A percentile compares a stretch with the other conserved stretches of the same genome.
phyloP scores from a whole-genome alignment of 768 basidiomycete species.

The Boletus fagicola region DNA sequence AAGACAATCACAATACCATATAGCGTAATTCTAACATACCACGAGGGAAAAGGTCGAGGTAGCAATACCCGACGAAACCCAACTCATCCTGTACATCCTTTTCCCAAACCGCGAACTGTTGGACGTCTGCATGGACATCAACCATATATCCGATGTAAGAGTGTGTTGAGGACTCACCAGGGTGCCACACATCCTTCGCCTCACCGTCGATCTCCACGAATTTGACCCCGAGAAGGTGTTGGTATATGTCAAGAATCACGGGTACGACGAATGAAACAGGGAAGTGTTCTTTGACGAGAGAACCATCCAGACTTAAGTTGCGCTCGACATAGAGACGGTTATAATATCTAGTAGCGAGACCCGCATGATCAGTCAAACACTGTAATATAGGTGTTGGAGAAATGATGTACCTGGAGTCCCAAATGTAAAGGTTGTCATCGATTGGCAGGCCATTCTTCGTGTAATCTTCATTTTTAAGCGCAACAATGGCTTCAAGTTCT shows the following conservation, averaged over 20 bases:
- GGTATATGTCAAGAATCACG: constrained; percentile 76
- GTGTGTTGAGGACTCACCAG: constrained; percentile 44
- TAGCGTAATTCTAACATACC: constrained; percentile 39
- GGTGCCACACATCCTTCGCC: constrained; percentile 71
- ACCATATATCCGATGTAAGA: not conserved
- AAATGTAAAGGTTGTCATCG: constrained; percentile 70
- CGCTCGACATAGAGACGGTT: constrained; percentile 50
- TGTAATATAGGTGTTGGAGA: not conserved
- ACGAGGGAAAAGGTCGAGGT: constrained; percentile 83
- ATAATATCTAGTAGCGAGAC: constrained; percentile 23
- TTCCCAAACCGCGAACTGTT: constrained; percentile 81
- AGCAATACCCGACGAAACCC: constrained; percentile 79
- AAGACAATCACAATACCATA: not conserved
- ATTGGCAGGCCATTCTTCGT: constrained; percentile 55
- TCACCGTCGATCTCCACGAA: constrained; percentile 55
- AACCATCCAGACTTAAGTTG: constrained; percentile 65
- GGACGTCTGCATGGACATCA: constrained; percentile 52
- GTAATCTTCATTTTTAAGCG: constrained; percentile 72
- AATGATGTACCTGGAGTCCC: constrained; percentile 73
- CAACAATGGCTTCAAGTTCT: constrained; percentile 63
- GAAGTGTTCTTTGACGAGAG: constrained; percentile 83
- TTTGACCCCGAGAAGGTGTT: constrained; percentile 69
- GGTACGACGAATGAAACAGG: constrained; percentile 79
- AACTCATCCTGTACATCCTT: constrained; percentile 65
- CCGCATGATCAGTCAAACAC: not conserved